Conservation (phyloP, 257 asterid species). For the Anisodus tanguticus region DNA sequence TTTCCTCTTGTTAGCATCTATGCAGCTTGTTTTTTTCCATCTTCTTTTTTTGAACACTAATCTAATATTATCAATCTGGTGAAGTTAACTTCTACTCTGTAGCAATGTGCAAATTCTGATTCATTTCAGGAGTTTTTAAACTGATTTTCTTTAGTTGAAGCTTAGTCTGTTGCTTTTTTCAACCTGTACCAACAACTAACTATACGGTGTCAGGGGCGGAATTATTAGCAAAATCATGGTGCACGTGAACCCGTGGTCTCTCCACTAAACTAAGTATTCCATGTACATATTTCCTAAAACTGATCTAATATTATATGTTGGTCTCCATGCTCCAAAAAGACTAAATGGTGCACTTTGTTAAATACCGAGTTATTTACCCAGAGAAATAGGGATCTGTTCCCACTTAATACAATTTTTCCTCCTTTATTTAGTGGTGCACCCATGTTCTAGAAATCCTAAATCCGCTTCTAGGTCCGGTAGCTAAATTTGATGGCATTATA, state of each 20-base stretch:
- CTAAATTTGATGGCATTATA: background rate
- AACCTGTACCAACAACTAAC: background rate
- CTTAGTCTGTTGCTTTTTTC: conserved; percentile 2
- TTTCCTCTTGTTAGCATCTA: background rate
- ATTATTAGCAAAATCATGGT: too few relatives aligned
- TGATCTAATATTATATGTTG: too few relatives aligned
- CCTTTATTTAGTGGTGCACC: too few relatives aligned
- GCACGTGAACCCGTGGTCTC: too few relatives aligned
- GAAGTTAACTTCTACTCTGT: background rate
- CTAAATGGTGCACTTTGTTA: too few relatives aligned
- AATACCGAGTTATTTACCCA: too few relatives aligned
- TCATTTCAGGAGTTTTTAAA: background rate
- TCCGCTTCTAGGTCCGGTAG: background rate
- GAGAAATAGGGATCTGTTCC: too few relatives aligned
- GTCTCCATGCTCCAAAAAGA: too few relatives aligned
- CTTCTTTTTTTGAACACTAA: background rate
- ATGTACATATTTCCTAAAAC: too few relatives aligned
- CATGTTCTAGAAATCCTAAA: too few relatives aligned
- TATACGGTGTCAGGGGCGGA: background rate
- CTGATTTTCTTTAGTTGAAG: background rate
- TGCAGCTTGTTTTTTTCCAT: background rate
- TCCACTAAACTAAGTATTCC: too few relatives aligned
- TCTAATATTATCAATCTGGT: background rate
- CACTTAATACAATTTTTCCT: too few relatives aligned
- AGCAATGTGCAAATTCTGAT: background rate